Evolutionary conservation across 441 rosid species (phyloP), one percentile per base, ranked within the genome.

Genomic region (Euphorbia corollata): DNA sequence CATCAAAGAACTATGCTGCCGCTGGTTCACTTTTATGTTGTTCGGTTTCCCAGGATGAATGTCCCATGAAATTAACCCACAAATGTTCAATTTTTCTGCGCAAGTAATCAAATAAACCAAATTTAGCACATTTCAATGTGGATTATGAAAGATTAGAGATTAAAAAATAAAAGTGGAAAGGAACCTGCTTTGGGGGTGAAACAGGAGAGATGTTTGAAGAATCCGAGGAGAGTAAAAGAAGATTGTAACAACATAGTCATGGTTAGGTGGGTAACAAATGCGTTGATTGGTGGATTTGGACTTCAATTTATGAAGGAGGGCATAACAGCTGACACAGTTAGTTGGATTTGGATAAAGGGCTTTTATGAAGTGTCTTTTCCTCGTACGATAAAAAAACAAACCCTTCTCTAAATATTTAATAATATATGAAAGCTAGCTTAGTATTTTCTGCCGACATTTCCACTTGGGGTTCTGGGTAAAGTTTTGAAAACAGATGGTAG

Each of bases 401-500:
- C 47, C 16, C 16, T 4, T 10, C 11, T 16, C 50, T 9, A 45
- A 45, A 45, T 3, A 10, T 2, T 3, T 5, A 4, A 13, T 5
- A 45, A 12, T 9, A 12, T 11, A 45, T 7, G 0, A 45, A 45
- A 45, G 50, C 50, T 10, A 45, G 50, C 50, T 45, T 39, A 39
- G 45, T 39, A 39, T 39, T 39, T 7, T 39, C 45, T 6, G 45
- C 45, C 12, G 45, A 11, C 4, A 11, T 53, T 27, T 55, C 7
- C 32, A 8, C 27, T 43, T 18, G 15, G 56, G 56, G 34, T 54
- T 70, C 48, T 63, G 20, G 48, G 48, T 15, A 22, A 60, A 60
- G 24, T 22, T 13, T 16, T 34, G 7, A 12, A 58, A 32, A 56
- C 73, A 62, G 64, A 88, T 88, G 95, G 86, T 81, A 38, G 84